These are phyloP conservation scores for Neurospora hispaniola DNA, from an alignment of 495 filamentous ascomycete species.

Conservation along the genomic window DNA sequence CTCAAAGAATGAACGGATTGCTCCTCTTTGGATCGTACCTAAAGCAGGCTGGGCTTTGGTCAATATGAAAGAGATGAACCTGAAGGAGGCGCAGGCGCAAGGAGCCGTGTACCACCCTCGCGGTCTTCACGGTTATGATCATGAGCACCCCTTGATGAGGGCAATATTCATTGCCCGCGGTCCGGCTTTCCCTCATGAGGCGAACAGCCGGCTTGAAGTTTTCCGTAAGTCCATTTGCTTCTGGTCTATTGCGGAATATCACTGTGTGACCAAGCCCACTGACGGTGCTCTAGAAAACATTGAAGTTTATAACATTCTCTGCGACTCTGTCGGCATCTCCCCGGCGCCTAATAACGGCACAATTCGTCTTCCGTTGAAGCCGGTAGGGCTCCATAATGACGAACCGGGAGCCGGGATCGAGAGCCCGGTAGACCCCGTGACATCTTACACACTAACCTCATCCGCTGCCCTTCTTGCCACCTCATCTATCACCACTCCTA, in stretches of 20 bases:
- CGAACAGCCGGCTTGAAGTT: constrained; percentile 66
- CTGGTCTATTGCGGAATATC: neutral
- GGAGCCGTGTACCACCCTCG: constrained; percentile 59
- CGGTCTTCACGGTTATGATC: constrained; percentile 85
- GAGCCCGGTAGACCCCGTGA: constrained; percentile 24
- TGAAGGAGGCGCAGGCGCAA: constrained; percentile 47
- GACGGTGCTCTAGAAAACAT: constrained; percentile 58
- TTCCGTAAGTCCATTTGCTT: constrained; percentile 57
- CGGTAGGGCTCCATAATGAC: constrained; percentile 52
- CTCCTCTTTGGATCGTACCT: constrained; percentile 85
- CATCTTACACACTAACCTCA: constrained; percentile 6
- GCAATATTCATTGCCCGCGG: constrained; percentile 85
- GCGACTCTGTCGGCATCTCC: constrained; percentile 63
- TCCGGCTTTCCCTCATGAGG: constrained; percentile 75
- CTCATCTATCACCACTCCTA: neutral
- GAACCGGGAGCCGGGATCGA: constrained; percentile 17
- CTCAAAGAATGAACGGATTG: constrained; percentile 72
- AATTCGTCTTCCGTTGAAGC: constrained; percentile 61
- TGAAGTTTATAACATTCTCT: constrained; percentile 92
- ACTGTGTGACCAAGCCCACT: constrained; percentile 7
- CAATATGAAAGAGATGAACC: constrained; percentile 64
- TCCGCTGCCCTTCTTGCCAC: neutral
- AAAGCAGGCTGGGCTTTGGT: constrained; percentile 86
- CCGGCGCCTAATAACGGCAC: constrained; percentile 80
- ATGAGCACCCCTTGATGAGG: constrained; percentile 81